Base-by-base conservation (phyloP, 2,329 filamentous ascomycete species). In the Myriosclerotinia duriaeana region DNA sequence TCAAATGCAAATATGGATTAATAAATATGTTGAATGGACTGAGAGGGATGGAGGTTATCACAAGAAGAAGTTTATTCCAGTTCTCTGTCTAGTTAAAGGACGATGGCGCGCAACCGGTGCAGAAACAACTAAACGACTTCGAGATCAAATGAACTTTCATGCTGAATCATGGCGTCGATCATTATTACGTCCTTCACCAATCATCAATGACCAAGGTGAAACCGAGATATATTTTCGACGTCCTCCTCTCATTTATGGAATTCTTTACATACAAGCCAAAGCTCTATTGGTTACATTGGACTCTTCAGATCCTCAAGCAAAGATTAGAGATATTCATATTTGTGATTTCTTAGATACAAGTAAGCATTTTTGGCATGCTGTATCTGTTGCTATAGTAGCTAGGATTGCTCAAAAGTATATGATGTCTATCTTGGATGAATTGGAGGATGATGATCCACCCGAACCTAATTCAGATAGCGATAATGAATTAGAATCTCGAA, bases 281-380 rank as follows among this genome's bases (percentile, higher is more conserved):
- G 67, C 71, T 42, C 72, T 75, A 36, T 70, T 77, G 36, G 68
- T 74, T 40, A 77, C 75, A 14, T 69, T 74, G 7, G 74, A 77
- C 60, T 74, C 75, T 9, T 68, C 73, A 3, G 67, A 75, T 34
- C 68, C 67, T 2, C 65, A 73, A 17, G 70, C 72, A n/a, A 68
- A 65, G 34, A 56, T 73, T 5, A 72, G 69, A 42, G 71, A 72
- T 36, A 67, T 78, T n/a, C 63, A 64, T 2, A 58, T 74, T 36
- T 74, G 76, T 53, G 72, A 77, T 58, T 75, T 77, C 34, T 68
- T 66, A 1, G 70, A 75, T 2, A 67, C 69, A 22, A 53, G 66
- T n/a, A 73, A 71, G 67, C 73, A 74, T 66, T 75, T 76, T 15
- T 78, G 76, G 76, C 75, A 77, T 66, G 76, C 73, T 9, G 69